Conservation (phyloP, 805 yeast genomes). For the Lipomyces kockii region DNA sequence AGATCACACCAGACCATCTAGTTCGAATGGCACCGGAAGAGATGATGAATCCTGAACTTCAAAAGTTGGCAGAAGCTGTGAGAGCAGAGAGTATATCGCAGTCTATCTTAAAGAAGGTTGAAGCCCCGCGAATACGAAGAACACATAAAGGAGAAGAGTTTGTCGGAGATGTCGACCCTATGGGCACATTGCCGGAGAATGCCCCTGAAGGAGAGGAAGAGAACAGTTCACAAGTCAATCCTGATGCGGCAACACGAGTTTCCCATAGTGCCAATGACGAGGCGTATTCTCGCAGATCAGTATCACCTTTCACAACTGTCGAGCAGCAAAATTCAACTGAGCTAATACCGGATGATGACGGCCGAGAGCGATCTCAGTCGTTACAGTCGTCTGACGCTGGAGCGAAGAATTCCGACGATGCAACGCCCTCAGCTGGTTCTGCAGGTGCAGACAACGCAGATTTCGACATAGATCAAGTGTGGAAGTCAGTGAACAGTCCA, state of each 20-base stretch:
- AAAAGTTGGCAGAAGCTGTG: constrained; percentile 70
- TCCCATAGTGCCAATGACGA: neutral
- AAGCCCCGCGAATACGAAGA: constrained; percentile 68
- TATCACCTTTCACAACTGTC: neutral
- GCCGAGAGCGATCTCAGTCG: neutral
- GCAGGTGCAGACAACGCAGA: constrained; percentile 10
- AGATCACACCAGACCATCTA: constrained; percentile 60
- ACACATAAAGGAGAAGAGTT: constrained; percentile 90
- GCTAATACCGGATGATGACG: neutral
- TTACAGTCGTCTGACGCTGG: neutral
- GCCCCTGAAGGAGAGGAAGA: constrained; percentile 2
- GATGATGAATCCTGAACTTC: constrained; percentile 75
- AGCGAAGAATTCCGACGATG: neutral
- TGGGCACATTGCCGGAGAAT: constrained; percentile 2
- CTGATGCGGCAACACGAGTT: neutral
- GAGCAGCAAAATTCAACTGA: neutral
- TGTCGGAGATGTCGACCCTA: constrained; percentile 59
- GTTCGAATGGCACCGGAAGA: constrained; percentile 74
- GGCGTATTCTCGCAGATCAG: neutral
- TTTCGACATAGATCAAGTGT: constrained; percentile 7
- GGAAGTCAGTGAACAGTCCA: constrained; percentile 6
- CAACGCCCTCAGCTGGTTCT: neutral
- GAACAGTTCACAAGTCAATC: neutral
- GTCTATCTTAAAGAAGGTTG: constrained; percentile 64
- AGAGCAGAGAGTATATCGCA: constrained; percentile 70